These are phyloP conservation scores for Alternaria triticimaculans DNA, from an alignment of 2,329 filamentous ascomycete species.

Conservation along the genomic window DNA sequence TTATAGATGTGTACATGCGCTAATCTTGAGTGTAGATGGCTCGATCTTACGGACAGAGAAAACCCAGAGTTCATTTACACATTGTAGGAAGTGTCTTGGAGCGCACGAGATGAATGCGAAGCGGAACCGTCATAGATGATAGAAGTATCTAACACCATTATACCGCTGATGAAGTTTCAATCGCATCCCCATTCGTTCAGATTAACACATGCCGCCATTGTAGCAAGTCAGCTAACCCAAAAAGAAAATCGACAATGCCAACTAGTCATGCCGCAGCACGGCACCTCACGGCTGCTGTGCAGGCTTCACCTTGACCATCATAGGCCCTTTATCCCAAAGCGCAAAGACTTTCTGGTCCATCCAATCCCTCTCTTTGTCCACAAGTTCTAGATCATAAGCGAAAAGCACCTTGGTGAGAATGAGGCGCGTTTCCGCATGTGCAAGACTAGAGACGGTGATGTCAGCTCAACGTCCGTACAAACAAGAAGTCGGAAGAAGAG, in stretches of 20 bases:
- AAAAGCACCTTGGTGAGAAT: slow-evolving; percentile 35
- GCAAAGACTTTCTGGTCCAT: slow-evolving; percentile 39
- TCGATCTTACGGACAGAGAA: slow-evolving; percentile 71
- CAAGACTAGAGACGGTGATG: slow-evolving; percentile 16
- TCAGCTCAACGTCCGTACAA: slow-evolving; percentile 1
- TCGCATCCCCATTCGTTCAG: no score
- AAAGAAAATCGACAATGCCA: not conserved
- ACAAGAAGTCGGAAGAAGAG: not conserved
- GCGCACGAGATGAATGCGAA: not conserved
- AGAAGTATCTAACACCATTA: not conserved
- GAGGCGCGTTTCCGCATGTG: slow-evolving; percentile 38
- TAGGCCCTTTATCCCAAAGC: slow-evolving; percentile 42
- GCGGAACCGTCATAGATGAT: not conserved
- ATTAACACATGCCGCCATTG: no score
- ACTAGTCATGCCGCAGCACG: fast-evolving
- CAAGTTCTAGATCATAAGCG: slow-evolving; percentile 33
- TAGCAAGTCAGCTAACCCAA: not conserved
- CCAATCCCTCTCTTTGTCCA: slow-evolving; percentile 47
- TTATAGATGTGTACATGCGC: not conserved
- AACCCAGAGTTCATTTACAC: slow-evolving; percentile 69
- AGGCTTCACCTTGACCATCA: slow-evolving; percentile 36
- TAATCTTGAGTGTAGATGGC: slow-evolving; percentile 47
- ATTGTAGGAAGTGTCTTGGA: slow-evolving; percentile 41
- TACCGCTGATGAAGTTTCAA: not conserved
- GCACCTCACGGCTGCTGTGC: slow-evolving; percentile 9